Evolutionary conservation across 1,284 basidiomycete species (phyloP).

Genomic region (Marasmius sp.): DNA sequence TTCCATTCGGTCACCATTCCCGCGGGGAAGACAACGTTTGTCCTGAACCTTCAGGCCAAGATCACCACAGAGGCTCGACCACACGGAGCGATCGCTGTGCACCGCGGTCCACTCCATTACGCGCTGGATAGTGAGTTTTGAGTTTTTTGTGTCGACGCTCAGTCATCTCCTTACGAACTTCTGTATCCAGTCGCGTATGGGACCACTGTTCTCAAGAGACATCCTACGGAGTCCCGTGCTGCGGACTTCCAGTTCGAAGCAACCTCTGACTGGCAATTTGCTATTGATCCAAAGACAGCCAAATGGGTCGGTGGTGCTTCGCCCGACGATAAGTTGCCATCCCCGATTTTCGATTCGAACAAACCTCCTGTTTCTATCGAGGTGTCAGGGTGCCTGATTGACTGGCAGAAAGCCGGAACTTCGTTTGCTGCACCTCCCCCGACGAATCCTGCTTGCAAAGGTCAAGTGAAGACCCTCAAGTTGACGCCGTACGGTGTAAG

Average conservation of each 20-base stretch:
- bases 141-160: not conserved
- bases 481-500: conserved; percentile 55
- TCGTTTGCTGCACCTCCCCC: conserved; percentile 53
- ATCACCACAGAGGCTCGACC: conserved; percentile 35
- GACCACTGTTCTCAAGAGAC: conserved; percentile 32
- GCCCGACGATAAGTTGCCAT: conserved; percentile 40
- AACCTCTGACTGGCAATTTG: conserved; percentile 49
- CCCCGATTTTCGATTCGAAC: conserved; percentile 52
- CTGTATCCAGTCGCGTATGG: not conserved
- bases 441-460: conserved; percentile 44
- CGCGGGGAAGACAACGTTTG: conserved; percentile 31
- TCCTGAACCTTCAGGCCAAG: conserved; percentile 32
- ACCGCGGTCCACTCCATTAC: conserved; percentile 57
- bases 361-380: conserved; percentile 49
- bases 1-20: conserved; percentile 31
- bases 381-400: conserved; percentile 48
- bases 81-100: conserved; percentile 47
- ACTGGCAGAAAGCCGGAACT: conserved; percentile 47
- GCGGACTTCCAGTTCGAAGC: conserved; percentile 54
- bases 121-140: conserved; percentile 46
- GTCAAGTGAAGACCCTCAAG: conserved; percentile 42
- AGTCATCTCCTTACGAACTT: not conserved
- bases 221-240: conserved; percentile 46
- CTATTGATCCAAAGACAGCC: conserved; percentile 52
- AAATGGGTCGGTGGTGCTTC: conserved; percentile 40